Base-by-base conservation (phyloP, 140 eudicot genomes). In the Oenanthe javanica region DNA sequence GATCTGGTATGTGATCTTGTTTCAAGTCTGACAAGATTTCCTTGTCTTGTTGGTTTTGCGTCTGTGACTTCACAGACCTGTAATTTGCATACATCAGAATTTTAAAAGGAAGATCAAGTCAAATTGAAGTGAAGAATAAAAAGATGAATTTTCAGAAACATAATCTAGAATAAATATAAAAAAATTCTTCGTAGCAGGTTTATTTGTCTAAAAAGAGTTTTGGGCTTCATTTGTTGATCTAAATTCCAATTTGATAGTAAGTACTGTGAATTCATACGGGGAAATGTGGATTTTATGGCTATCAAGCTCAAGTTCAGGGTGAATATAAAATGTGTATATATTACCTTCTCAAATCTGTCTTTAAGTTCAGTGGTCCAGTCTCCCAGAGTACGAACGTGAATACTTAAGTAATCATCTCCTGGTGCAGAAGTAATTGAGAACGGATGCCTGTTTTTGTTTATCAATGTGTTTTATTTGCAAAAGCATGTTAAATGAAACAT, bases 341-440 rank as follows among this genome's bases (percentile, higher is more conserved):
- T 78, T 79, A 94, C 98, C 97, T 90, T 85, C 47, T 84, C 91
- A 80, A 94, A 94, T 69, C 82, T 88, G 75, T 86, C 84, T 48
- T 81, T 81, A 72, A 94, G 92, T 79, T 91, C 98, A 12, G 85
- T 84, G n/a, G 98, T 94, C 98, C 98, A 94, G 85, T 94, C 98
- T 79, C 98, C 98, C 81, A 94, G 75, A 6, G 96, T 81, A 67
- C 98, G 96, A 54, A 94, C 90, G 83, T 94, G 98, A 42, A 94
- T 91, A 79, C 98, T 94, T 66, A 94, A 46, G 82, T 92, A 94
- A 80, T 83, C 86, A 76, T 94, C 98, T 51, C 80, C 93, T 6
- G 98, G 98, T 64, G 98, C 97, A 63, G 97, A 90, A 75, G 98
- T 94, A 73, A 94, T 94, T 38, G 95, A 87, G 86, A 92, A 94